A percentile compares a stretch with the other conserved stretches of the same genome.
Conservation (phyloP, 768 basidiomycete genomes). For the Lactarius akahatsu region DNA sequence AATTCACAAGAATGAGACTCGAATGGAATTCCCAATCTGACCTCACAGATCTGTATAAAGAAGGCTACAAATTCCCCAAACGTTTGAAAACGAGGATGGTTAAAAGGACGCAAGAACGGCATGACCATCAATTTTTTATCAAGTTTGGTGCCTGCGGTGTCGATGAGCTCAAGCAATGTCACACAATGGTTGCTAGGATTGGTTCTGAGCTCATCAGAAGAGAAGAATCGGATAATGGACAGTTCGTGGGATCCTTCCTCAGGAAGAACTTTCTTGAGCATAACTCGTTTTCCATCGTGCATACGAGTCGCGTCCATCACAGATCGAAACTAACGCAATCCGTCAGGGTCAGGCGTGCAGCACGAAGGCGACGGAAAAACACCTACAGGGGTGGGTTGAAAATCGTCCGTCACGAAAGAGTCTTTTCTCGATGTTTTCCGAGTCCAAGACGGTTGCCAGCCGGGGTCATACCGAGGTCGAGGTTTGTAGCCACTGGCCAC, state of each 20-base stretch:
- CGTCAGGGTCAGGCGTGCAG: not conserved
- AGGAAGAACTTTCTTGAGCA: conserved; percentile 28
- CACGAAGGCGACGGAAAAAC: not conserved
- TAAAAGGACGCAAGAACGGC: conserved; percentile 26
- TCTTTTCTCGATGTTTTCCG: conserved; percentile 7
- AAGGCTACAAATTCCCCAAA: conserved; percentile 29
- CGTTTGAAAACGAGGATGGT: conserved; percentile 28
- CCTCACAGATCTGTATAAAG: conserved; percentile 24
- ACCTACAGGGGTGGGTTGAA: conserved; percentile 14
- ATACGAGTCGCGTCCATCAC: conserved; percentile 28
- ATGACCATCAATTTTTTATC: conserved; percentile 26
- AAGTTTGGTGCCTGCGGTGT: conserved; percentile 3
- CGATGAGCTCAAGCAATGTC: conserved; percentile 20
- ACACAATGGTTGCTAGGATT: conserved; percentile 28
- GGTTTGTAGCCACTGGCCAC: conserved; percentile 16
- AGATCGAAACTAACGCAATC: conserved; percentile 10
- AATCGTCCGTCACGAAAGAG: conserved; percentile 14
- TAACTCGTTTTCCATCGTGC: conserved; percentile 24
- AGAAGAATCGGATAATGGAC: not conserved
- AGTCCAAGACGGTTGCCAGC: conserved; percentile 18
- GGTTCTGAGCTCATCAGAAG: conserved; percentile 13
- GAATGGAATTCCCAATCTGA: not conserved
- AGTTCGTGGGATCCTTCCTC: conserved; percentile 23
- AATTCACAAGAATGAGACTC: not conserved
- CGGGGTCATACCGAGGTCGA: conserved; percentile 13